Evolutionary conservation across 1,139 yeast species (phyloP).

Genomic region (Saccharomyces hybrid): DNA sequence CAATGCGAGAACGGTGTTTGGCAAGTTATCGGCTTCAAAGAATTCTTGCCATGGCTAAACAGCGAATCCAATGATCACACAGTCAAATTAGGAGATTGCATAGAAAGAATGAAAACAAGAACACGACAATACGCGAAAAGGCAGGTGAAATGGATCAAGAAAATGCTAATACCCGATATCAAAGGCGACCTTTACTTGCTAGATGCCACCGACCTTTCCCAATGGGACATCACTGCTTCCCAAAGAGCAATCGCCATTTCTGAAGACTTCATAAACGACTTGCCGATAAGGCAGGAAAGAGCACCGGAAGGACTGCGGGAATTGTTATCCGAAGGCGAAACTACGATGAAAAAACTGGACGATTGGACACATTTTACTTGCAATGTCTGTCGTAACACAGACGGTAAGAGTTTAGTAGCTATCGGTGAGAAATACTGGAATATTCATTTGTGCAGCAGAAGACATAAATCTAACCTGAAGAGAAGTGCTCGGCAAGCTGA

Average conservation of each 20-base stretch:
- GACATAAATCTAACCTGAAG: conserved; percentile 46
- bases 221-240: conserved; percentile 55
- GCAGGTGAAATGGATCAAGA: conserved; percentile 90
- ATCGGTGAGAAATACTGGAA: conserved; percentile 72
- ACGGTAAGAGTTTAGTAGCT: conserved; percentile 50
- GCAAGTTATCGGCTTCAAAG: conserved; percentile 96
- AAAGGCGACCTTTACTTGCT: conserved; percentile 62
- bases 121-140: conserved; percentile 83
- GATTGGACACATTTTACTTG: conserved; percentile 71
- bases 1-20: conserved; percentile 71
- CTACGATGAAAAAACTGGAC: conserved; percentile 20
- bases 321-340: conserved; percentile 27
- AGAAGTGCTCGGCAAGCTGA: conserved; percentile 39
- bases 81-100: conserved; percentile 39
- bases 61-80: conserved; percentile 18
- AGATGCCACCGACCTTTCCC: conserved; percentile 63
- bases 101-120: conserved; percentile 70
- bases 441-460: conserved; percentile 56
- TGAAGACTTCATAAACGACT: conserved; percentile 34
- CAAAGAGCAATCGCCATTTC: conserved; percentile 49
- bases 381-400: conserved; percentile 52
- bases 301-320: conserved; percentile 41
- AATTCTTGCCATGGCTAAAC: conserved; percentile 73
- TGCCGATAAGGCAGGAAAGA: conserved; percentile 24
- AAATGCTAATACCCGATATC: conserved; percentile 58